phyloP scores from a whole-genome alignment of 257 asterid species.

The Buddleja alternifolia region DNA sequence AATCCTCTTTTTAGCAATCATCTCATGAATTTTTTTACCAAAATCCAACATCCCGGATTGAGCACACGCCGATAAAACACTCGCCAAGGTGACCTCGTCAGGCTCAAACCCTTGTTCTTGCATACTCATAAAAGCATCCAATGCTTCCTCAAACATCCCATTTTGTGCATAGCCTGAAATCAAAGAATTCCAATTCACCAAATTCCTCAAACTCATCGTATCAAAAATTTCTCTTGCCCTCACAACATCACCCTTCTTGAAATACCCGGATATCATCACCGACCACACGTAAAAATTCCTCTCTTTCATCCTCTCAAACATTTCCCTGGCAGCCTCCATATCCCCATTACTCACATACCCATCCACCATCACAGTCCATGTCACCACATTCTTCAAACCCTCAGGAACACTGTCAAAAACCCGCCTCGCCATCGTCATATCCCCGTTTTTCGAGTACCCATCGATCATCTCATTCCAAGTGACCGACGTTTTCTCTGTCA shows the following conservation, averaged over 20 bases:
- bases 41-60: constrained; percentile 64
- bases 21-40: constrained; percentile 67
- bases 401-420: constrained; percentile 57
- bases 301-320: constrained; percentile 58
- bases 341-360: constrained; percentile 61
- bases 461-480: constrained; percentile 83
- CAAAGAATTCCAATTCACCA: constrained; percentile 80
- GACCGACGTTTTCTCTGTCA: constrained; percentile 51
- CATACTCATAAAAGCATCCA: constrained; percentile 61
- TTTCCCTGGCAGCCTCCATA: constrained; percentile 63
- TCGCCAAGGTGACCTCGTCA: constrained; percentile 68
- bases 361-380: constrained; percentile 80
- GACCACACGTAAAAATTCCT: constrained; percentile 71
- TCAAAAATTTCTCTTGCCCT: constrained; percentile 63
- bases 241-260: constrained; percentile 58
- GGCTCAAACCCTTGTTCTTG: constrained; percentile 64
- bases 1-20: constrained; percentile 43
- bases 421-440: constrained; percentile 58
- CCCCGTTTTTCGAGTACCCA: constrained; percentile 64
- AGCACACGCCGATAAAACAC: constrained; percentile 78
- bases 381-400: constrained; percentile 63
- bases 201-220: constrained; percentile 58
- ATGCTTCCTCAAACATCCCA: constrained; percentile 56
- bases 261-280: constrained; percentile 73
- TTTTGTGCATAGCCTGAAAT: constrained; percentile 82